Conservation (phyloP, 2,329 filamentous ascomycete species). For the Trichoderma semiorbis region DNA sequence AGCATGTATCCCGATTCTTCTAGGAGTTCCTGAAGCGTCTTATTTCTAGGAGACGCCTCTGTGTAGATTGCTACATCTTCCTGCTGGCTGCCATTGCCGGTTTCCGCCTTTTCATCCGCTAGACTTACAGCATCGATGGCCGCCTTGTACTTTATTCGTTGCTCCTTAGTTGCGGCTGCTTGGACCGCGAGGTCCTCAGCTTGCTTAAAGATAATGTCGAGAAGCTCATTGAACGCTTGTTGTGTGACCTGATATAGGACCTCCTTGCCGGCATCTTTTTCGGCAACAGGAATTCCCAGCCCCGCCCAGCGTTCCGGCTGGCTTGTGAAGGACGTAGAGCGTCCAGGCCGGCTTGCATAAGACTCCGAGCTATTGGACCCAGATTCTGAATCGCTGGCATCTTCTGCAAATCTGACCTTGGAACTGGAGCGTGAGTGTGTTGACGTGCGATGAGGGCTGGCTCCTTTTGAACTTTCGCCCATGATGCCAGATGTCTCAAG, state of each 20-base stretch:
- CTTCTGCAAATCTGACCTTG: slow-evolving; percentile 73
- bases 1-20: slow-evolving; percentile 45
- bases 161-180: slow-evolving; percentile 58
- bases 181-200: slow-evolving; percentile 74
- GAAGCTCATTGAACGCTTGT: slow-evolving; percentile 84
- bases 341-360: slow-evolving; percentile 67
- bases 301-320: slow-evolving; percentile 73
- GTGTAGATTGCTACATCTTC: slow-evolving; percentile 12
- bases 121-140: slow-evolving; percentile 43
- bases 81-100: neutral
- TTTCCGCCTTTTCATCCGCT: slow-evolving; percentile 29
- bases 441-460: slow-evolving; percentile 30
- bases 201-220: slow-evolving; percentile 79
- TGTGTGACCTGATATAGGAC: slow-evolving; percentile 89
- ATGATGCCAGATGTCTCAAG: slow-evolving; percentile 34
- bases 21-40: slow-evolving; percentile 38
- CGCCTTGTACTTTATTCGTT: slow-evolving; percentile 55
- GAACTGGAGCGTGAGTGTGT: slow-evolving; percentile 65
- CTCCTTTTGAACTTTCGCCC: slow-evolving; percentile 44
- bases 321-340: slow-evolving; percentile 65
- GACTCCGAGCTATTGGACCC: slow-evolving; percentile 71
- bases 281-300: slow-evolving; percentile 74
- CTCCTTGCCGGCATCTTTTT: slow-evolving; percentile 80
- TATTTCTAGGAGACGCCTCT: slow-evolving; percentile 23
- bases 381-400: slow-evolving; percentile 65